Conservation (phyloP, 2,329 filamentous ascomycete species). For the Pseudopyricularia javanii region DNA sequence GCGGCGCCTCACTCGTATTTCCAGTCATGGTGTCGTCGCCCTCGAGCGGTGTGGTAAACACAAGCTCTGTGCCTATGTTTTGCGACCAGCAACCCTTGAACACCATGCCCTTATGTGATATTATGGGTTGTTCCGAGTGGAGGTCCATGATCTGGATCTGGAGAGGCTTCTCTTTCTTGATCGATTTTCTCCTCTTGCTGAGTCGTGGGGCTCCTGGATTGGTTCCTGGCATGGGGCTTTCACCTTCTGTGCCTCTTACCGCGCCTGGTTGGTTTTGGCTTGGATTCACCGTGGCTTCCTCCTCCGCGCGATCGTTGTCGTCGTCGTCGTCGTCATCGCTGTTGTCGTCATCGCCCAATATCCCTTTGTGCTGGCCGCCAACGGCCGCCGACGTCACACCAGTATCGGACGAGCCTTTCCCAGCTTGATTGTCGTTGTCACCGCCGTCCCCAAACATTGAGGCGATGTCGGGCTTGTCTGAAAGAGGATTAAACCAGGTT, state of each 20-base stretch:
- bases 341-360: background rate
- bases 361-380: background rate
- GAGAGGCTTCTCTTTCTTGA: conserved; percentile 12
- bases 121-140: conserved; percentile 61
- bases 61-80: conserved; percentile 72
- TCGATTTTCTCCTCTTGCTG: background rate
- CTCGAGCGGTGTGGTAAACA: conserved; percentile 42
- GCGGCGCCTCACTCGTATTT: background rate
- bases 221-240: conserved; percentile 7
- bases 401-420: background rate
- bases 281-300: background rate
- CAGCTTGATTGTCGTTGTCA: conserved; percentile 3
- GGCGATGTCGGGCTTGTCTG: conserved; percentile 7
- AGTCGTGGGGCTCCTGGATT: conserved; percentile 3
- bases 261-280: conserved; percentile 8
- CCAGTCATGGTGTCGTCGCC: conserved; percentile 14
- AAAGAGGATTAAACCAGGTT: conserved; percentile 20
- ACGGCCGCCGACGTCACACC: background rate
- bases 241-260: conserved; percentile 17
- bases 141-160: conserved; percentile 73
- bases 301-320: background rate
- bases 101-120: conserved; percentile 67
- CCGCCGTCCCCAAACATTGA: conserved; percentile 8
- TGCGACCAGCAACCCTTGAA: conserved; percentile 74
- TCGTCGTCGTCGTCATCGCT: conserved; percentile 7